phyloP scores from a whole-genome alignment of 2,329 filamentous ascomycete genomes.

The Fusarium pseudonygamai region DNA sequence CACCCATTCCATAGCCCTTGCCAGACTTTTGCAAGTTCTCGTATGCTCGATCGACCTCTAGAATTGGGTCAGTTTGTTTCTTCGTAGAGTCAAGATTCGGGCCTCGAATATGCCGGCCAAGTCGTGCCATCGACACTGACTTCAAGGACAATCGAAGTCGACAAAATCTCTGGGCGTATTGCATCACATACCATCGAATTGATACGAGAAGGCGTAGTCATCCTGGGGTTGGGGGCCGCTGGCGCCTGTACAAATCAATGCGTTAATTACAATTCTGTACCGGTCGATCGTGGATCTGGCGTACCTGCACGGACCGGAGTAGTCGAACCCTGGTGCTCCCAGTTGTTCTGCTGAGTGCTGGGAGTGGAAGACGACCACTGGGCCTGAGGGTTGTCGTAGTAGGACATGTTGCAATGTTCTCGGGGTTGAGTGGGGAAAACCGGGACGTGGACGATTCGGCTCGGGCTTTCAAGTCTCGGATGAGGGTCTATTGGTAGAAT shows the following conservation, averaged over 20 bases:
- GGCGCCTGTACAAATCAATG: constrained; percentile 62
- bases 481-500: constrained; percentile 20
- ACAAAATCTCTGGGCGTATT: background rate
- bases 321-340: constrained; percentile 56
- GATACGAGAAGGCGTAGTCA: constrained; percentile 83
- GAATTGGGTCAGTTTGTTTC: constrained; percentile 15
- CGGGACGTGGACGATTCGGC: constrained; percentile 23
- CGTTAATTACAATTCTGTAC: constrained; percentile 12
- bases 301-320: constrained; percentile 55
- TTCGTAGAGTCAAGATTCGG: background rate
- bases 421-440: constrained; percentile 25
- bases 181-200: constrained; percentile 82
- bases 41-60: constrained; percentile 95
- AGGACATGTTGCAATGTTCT: constrained; percentile 51
- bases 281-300: constrained; percentile 2
- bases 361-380: constrained; percentile 49
- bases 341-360: constrained; percentile 52
- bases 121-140: background rate
- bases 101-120: background rate
- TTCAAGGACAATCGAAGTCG: background rate
- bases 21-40: constrained; percentile 97
- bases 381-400: constrained; percentile 56
- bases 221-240: constrained; percentile 79
- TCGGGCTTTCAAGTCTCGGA: constrained; percentile 24
- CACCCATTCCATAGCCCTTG: constrained; percentile 81